A percentile compares a stretch with the other conserved stretches of the same genome.
phyloP scores from a whole-genome alignment of 2,329 filamentous ascomycete genomes.

The Aspergillus spinulosporus region DNA sequence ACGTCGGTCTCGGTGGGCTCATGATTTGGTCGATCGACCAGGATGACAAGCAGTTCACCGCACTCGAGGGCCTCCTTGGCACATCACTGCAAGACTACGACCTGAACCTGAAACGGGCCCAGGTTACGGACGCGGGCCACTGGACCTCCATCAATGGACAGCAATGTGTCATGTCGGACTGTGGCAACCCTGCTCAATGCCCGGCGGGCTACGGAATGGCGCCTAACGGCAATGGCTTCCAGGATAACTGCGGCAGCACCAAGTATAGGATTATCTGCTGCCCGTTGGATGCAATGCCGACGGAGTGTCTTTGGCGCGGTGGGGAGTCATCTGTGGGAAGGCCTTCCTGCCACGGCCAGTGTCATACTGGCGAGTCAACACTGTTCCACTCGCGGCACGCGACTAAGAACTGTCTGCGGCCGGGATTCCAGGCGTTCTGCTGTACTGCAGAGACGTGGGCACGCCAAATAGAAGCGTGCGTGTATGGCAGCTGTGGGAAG shows the following conservation, averaged over 20 bases:
- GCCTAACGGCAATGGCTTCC: conserved; percentile 1
- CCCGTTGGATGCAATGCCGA: neutral
- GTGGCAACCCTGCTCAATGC: neutral
- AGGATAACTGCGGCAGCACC: conserved; percentile 2
- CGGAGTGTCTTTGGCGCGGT: neutral
- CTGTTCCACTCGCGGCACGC: neutral
- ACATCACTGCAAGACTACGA: neutral
- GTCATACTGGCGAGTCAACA: neutral
- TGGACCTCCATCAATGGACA: conserved; percentile 9
- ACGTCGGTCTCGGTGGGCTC: conserved; percentile 32
- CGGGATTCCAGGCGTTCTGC: neutral
- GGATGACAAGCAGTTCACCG: neutral
- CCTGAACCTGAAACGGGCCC: neutral
- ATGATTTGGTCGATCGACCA: conserved; percentile 19
- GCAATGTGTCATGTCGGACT: conserved; percentile 7
- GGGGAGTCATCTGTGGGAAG: neutral
- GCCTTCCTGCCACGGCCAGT: neutral
- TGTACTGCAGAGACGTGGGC: neutral
- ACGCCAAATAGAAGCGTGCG: neutral
- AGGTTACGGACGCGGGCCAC: neutral
- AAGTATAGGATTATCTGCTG: neutral
- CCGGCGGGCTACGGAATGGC: conserved; percentile 1
- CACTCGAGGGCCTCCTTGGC: neutral
- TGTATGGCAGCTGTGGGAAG: neutral
- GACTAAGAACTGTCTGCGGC: neutral